Evolutionary conservation across 441 rosid species (phyloP).

Genomic region (Brassica balearica): DNA sequence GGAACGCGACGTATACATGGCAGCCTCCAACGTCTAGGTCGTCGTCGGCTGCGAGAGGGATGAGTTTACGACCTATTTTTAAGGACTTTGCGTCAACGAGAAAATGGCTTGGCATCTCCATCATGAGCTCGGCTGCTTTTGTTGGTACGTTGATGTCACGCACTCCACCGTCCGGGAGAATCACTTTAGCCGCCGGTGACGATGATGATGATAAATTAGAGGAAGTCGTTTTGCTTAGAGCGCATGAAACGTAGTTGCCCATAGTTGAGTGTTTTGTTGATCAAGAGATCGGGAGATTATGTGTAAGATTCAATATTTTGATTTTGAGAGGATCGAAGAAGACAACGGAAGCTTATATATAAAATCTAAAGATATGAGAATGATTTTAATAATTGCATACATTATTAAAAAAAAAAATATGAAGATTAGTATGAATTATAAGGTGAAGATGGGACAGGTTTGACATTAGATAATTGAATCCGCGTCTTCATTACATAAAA

Average conservation of each 20-base stretch:
- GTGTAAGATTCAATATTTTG: background rate
- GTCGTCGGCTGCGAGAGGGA: constrained; percentile 70
- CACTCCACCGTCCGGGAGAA: constrained; percentile 67
- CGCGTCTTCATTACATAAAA: constrained; percentile 31
- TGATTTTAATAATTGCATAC: background rate
- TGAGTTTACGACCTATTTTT: constrained; percentile 55
- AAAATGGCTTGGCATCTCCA: constrained; percentile 74
- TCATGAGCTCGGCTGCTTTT: constrained; percentile 85
- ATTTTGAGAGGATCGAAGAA: constrained; percentile 22
- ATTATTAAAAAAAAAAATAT: background rate
- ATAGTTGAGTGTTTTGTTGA: constrained; percentile 37
- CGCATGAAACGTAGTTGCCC: constrained; percentile 78
- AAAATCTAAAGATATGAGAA: background rate
- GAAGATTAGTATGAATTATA: no score
- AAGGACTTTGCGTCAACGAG: constrained; percentile 56
- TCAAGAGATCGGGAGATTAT: background rate
- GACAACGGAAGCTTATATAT: constrained; percentile 26
- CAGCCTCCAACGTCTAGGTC: constrained; percentile 49
- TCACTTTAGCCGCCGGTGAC: constrained; percentile 48
- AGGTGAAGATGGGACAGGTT: constrained; percentile 22
- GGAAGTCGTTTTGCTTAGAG: constrained; percentile 44
- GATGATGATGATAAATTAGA: constrained; percentile 29
- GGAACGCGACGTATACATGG: constrained; percentile 59
- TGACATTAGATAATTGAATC: constrained; percentile 33
- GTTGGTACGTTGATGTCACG: constrained; percentile 50